Percentiles rank a stretch among this genome's conserved stretches.
These are phyloP conservation scores for Saccharomyces hybrid DNA, from an alignment of 1,139 yeast genomes.

Conservation along the genomic window DNA sequence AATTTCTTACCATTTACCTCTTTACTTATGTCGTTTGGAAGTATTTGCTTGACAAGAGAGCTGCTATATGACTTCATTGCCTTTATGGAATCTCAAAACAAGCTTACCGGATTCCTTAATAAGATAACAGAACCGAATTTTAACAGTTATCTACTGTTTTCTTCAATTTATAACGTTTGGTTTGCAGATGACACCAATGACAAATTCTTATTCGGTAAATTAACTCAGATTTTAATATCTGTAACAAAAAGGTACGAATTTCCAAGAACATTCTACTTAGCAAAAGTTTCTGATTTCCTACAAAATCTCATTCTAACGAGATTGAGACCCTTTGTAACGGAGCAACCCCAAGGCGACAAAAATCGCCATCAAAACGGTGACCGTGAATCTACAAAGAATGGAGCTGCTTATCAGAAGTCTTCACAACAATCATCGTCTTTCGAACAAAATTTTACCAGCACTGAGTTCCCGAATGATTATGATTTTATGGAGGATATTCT, in stretches of 20 bases:
- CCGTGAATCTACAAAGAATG: neutral
- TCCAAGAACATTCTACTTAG: slow-evolving; percentile 2
- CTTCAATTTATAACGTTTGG: neutral
- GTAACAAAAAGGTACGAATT: neutral
- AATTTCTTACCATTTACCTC: slow-evolving; percentile 7
- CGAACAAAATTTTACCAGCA: neutral
- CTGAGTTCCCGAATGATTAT: neutral
- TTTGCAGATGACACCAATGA: slow-evolving; percentile 1
- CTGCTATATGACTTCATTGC: slow-evolving; percentile 7
- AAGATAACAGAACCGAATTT: slow-evolving; percentile 7
- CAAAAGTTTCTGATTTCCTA: neutral
- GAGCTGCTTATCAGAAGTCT: neutral
- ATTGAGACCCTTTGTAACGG: neutral
- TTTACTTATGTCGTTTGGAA: neutral
- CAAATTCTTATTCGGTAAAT: slow-evolving; percentile 8
- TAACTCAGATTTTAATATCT: slow-evolving; percentile 3
- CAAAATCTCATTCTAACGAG: neutral
- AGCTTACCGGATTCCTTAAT: slow-evolving; percentile 7
- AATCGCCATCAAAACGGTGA: neutral
- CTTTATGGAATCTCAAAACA: slow-evolving; percentile 10
- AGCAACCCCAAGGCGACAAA: neutral
- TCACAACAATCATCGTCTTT: neutral
- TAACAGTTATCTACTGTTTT: slow-evolving; percentile 5
- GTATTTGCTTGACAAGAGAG: slow-evolving; percentile 5
- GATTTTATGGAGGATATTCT: neutral